Percentiles rank a stretch among this genome's conserved stretches.
Evolutionary conservation across 805 yeast species (phyloP).

Genomic region (Scheffersomyces coipomensis): DNA sequence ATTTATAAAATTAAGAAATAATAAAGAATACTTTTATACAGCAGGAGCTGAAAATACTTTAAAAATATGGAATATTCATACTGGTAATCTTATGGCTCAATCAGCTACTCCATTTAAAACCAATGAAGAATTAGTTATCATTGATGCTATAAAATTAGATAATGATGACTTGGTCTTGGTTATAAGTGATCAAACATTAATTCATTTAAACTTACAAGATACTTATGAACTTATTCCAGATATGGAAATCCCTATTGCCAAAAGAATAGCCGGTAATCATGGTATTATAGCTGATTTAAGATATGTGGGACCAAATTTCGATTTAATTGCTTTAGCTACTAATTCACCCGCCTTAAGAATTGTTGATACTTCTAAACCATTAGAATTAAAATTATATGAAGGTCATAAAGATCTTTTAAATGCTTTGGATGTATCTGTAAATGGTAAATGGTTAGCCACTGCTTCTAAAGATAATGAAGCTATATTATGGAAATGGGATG

Average conservation of each 20-base stretch:
- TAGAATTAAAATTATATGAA: constrained; percentile 63
- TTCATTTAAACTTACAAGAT: constrained; percentile 38
- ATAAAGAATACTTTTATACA: constrained; percentile 47
- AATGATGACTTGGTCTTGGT: constrained; percentile 46
- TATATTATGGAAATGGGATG: constrained; percentile 72
- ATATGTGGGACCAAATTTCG: constrained; percentile 62
- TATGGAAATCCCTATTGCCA: constrained; percentile 37
- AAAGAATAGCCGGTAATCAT: constrained; percentile 85
- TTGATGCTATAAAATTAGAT: constrained; percentile 50
- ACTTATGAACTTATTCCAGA: constrained; percentile 7
- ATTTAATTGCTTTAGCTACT: constrained; percentile 79
- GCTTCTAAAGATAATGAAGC: constrained; percentile 90
- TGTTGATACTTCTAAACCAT: constrained; percentile 57
- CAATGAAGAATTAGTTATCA: constrained; percentile 70
- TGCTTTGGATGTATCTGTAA: constrained; percentile 70
- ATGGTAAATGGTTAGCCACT: constrained; percentile 88
- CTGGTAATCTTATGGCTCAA: constrained; percentile 47
- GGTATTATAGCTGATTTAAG: constrained; percentile 92
- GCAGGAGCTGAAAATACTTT: constrained; percentile 80
- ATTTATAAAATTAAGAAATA: constrained; percentile 32
- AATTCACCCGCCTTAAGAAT: constrained; percentile 87
- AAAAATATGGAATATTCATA: constrained; percentile 58
- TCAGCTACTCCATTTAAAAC: constrained; percentile 51
- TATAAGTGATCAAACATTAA: constrained; percentile 82
- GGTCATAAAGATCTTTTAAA: constrained; percentile 89